Percentiles rank a stretch among this genome's conserved stretches.
These are phyloP conservation scores for Luzula sylvatica DNA, from an alignment of 176 grass and related monocot genomes.

Conservation along the genomic window DNA sequence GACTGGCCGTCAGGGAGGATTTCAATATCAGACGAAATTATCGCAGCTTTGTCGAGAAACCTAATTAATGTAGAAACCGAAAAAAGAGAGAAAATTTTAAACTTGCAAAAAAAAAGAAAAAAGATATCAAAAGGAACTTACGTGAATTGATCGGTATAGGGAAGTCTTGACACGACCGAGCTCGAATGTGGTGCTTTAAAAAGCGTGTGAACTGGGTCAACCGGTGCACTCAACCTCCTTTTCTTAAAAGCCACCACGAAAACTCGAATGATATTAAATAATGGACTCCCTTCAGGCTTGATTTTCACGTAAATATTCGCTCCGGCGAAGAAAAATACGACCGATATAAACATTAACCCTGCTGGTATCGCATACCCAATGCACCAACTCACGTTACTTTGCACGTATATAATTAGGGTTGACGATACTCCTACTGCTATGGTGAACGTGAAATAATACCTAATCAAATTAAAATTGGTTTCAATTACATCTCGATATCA, in stretches of 20 bases:
- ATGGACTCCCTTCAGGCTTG: constrained; percentile 44
- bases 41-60: constrained; percentile 63
- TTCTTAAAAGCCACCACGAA: constrained; percentile 35
- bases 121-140: not conserved
- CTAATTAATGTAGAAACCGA: constrained; percentile 9
- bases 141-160: constrained; percentile 61
- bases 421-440: constrained; percentile 43
- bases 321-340: constrained; percentile 55
- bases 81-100: too few species aligned
- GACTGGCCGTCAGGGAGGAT: constrained; percentile 9
- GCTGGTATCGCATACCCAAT: constrained; percentile 52
- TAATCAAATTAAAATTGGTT: constrained; percentile 22
- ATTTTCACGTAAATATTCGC: constrained; percentile 41
- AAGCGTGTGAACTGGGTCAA: constrained; percentile 19
- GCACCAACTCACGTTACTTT: constrained; percentile 63
- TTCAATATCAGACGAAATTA: constrained; percentile 22
- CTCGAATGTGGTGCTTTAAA: constrained; percentile 39
- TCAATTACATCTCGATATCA: not conserved
- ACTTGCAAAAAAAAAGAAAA: too few species aligned
- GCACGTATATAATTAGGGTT: constrained; percentile 68
- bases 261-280: constrained; percentile 34
- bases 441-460: constrained; percentile 78
- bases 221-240: not conserved
- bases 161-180: constrained; percentile 36
- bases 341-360: constrained; percentile 39